Evolutionary conservation across 805 yeast species (phyloP), one percentile per base, ranked within the genome.

Genomic region (Metschnikowia peoriensis): DNA sequence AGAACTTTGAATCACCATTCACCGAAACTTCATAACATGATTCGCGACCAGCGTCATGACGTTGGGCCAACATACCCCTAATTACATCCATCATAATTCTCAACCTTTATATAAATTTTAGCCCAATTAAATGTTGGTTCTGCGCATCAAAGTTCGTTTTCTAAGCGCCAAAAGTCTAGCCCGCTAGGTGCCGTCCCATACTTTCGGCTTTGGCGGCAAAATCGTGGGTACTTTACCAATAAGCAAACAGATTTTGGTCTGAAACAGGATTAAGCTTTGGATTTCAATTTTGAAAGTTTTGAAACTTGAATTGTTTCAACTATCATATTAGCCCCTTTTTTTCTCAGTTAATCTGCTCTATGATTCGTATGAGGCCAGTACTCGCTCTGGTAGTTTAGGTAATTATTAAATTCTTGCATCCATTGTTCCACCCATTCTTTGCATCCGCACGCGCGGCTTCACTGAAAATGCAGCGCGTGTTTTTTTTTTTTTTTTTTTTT

Each of bases 41-140:
- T 4, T 22, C 4, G 22, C 22, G 22, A 22, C 22, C 22, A 22
- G 4, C 22, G 4, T 22, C 22, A 22, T 40, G n/a, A 22, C 22
- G 16, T 40, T 40, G 42, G 42, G 42, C 42, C 42, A 40, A 40
- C 42, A 40, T 17, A 40, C 42, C 42, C 42, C 42, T 40, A 40
- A 17, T 17, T 38, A 22, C 22, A 22, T 22, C 22, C 22, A 3
- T 22, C 22, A 22, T 22, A 2, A 22, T 22, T 22, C 22, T 32
- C 35, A 32, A 32, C 35, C 14, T 32, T 12, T 32, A 9, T 9
- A 32, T 32, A 10, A 12, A 32, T 32, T 32, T 32, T 32, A 32
- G 6, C 14, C 12, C 35, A 6, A 32, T 2, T 6, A 32, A 32
- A 32, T 32, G 10, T 32, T 32, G 35, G 10, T 32, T 9, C 14